Evolutionary conservation across 148 eudicot species (phyloP).

Genomic region (Vaccinium vitisidaea): DNA sequence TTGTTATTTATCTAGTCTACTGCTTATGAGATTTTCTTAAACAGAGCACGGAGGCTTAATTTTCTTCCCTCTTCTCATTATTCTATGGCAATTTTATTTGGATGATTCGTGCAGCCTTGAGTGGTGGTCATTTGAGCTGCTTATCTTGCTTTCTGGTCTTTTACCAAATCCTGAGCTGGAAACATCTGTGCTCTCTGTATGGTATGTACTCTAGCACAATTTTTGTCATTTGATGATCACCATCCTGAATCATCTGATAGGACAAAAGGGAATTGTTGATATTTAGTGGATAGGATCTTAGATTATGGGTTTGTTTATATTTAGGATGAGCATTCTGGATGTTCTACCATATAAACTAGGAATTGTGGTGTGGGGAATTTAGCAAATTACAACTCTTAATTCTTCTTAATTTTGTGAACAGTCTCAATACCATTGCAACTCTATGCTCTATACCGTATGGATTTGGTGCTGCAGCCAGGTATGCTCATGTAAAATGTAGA

Average conservation of each 20-base stretch:
- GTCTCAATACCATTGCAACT: constrained; percentile 61
- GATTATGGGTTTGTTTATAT: not conserved
- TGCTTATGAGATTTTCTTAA: not conserved
- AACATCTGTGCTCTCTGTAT: constrained; percentile 72
- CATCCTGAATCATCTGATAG: not conserved
- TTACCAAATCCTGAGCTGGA: constrained; percentile 82
- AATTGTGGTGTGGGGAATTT: not conserved
- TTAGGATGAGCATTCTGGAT: not conserved
- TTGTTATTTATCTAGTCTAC: not conserved
- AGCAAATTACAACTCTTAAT: not conserved
- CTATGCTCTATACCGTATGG: constrained; percentile 77
- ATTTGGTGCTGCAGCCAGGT: constrained; percentile 80
- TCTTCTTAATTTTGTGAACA: constrained; percentile 22
- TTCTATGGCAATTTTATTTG: not conserved
- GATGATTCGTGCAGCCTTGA: constrained; percentile 47
- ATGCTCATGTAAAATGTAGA: not conserved
- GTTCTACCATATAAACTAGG: not conserved
- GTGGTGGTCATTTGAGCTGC: constrained; percentile 91
- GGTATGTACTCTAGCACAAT: constrained; percentile 32
- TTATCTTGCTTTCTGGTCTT: constrained; percentile 75
- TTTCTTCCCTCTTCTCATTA: not conserved
- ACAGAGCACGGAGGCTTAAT: not conserved
- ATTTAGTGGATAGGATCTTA: not conserved
- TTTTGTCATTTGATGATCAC: not conserved
- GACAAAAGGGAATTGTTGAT: not conserved